Evolutionary conservation across 257 asterid species (phyloP), one percentile per base, ranked within the genome.

Genomic region (Craterostigma plantagineum): DNA sequence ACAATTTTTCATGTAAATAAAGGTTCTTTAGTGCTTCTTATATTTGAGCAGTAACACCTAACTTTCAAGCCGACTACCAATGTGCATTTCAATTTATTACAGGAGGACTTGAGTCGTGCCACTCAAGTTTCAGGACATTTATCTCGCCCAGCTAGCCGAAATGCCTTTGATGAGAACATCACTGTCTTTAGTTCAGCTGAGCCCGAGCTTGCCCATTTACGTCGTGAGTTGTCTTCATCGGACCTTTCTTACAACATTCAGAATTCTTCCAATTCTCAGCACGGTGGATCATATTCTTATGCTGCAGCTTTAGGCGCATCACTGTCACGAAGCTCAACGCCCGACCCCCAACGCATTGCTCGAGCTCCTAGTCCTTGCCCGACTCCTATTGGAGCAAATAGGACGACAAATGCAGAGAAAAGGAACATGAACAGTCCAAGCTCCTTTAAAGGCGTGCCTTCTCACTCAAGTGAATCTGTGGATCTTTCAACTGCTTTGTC

Each of bases 331-430:
- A 75, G 63, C 49, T 51, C 67, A 35, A 63, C 90, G 47, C 72
- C 85, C 40, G 92, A 69, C 38, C 84, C 77, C 44, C 85, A 63
- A 48, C 63, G 39, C 33, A 47, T 66, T 37, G 76, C 66, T 30
- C 57, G 75, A 57, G 69, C 70, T 58, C 78, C 79, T 33, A 77
- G 78, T 58, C 92, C 90, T 51, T 49, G 65, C 55, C 86, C 82
- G 34, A 69, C 79, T 27, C 92, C 96, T 54, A 83, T 90, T 64
- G 99, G 96, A 55, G 92, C 75, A 47, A 79, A 81, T 46, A 69
- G 95, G 61, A 38, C 35, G 8, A 67, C 41, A 18, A 73, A 61
- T 60, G 63, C 74, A 16, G 95, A 90, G 35, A 90, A 73, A 68
- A 67, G 80, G 52, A 66, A 35, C 52, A 41, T 73, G 0, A 74